Evolutionary conservation across 495 filamentous ascomycete genomes (phyloP), one percentile per base, ranked within the genome.

Genomic region (Cudoniella acicularis): DNA sequence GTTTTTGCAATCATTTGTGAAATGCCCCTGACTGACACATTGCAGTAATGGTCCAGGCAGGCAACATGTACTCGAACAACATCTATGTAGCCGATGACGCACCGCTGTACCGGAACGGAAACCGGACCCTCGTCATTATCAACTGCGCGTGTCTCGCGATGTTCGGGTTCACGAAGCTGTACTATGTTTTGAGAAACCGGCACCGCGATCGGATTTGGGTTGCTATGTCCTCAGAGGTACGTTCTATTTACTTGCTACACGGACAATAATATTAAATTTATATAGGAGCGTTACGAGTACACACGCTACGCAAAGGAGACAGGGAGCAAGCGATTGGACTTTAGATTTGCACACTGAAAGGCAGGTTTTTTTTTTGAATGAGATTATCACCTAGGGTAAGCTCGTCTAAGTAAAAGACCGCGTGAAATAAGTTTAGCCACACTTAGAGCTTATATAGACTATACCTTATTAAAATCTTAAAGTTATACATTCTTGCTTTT

Each of bases 71-170:
- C 10, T 59, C 30, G 18, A 27, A 4, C 47, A 71, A 73, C 46
- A 74, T 89, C 56, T 91, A 90, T 62, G 79, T 79, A 3, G 70
- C 74, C 13, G 64, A 79, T 18, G 87, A 90, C 65, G 81, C 82
- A 53, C 87, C 87, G 0, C 69, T 79, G 20, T 89, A 91, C 55
- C 79, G 77, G 36, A 74, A 72, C 1, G 87, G 87, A 6, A 91
- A 89, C 65, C 80, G 77, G 26, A 78, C 85, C 6, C 72, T 90
- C 17, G 75, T 90, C 20, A 82, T 68, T 10, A 64, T 90, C 20
- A 63, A 77, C 2, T 63, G 67, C 0, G 77, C 73, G 21, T 84
- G 83, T 56, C 67, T 87, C 13, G 43, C 77, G 0, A 59, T 88
- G 13, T 84, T 85, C 52, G 52, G 83, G 22, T 60, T 64, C 0